These are phyloP conservation scores for Phaffomyces thermotolerans DNA, from an alignment of 805 yeast genomes.

Conservation along the genomic window DNA sequence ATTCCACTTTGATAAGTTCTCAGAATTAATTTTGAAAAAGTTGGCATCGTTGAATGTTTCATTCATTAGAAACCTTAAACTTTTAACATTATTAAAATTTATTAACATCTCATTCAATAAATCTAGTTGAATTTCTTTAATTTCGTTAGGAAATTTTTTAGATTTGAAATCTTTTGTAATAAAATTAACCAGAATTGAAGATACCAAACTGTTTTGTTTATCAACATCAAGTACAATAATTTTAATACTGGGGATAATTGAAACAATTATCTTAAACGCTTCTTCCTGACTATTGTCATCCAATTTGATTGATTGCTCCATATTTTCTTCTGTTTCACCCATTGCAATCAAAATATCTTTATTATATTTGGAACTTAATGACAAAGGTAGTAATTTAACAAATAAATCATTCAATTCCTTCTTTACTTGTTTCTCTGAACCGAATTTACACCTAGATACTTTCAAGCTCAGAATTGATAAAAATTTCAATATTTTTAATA, in stretches of 20 bases:
- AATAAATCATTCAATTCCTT: constrained; percentile 48
- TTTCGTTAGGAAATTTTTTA: constrained; percentile 31
- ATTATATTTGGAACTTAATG: constrained; percentile 21
- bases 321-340: too few species aligned
- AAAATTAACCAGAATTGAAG: constrained; percentile 46
- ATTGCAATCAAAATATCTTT: constrained; percentile 14
- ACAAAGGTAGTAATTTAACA: constrained; percentile 27
- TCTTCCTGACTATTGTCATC: constrained; percentile 6
- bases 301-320: not conserved
- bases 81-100: constrained; percentile 31
- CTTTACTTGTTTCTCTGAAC: constrained; percentile 50
- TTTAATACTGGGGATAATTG: constrained; percentile 25
- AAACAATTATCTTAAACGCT: constrained; percentile 28
- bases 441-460: constrained; percentile 49
- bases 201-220: constrained; percentile 42
- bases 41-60: constrained; percentile 59
- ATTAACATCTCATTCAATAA: constrained; percentile 32
- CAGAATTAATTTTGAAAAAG: constrained; percentile 38
- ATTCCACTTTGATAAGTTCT: constrained; percentile 41
- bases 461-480: constrained; percentile 47
- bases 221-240: constrained; percentile 47
- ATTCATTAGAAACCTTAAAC: constrained; percentile 56
- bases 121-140: constrained; percentile 35
- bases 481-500: constrained; percentile 49
- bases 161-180: constrained; percentile 46